Base-by-base conservation (phyloP, 2,329 filamentous ascomycete species). In the Pseudogymnoascus sp. region DNA sequence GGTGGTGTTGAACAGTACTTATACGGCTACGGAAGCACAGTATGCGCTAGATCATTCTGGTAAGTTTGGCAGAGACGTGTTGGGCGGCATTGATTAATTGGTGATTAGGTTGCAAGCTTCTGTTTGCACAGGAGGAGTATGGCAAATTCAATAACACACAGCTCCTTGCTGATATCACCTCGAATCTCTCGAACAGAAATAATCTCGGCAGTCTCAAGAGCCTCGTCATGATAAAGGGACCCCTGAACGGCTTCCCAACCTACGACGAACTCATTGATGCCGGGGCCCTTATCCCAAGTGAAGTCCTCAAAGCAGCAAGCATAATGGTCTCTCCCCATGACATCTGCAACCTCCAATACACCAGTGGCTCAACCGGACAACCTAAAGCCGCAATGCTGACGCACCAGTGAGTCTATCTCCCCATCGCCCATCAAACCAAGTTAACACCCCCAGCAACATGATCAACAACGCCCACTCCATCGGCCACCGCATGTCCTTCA, bases 1-100 rank as follows among this genome's bases (percentile, higher is more conserved):
- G 61, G 89, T 92, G 28, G 90, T 92, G 49, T 77, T 93, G 67
- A 93, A 93, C 77, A 93, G 91, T 75, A 93, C 89, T 0, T 93
- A 93, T 72, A 93, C 89, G 1, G 81, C 86, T 1, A 84, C 82
- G 1, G 89, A 93, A 75, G 85, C 88, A 59, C 81, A 86, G 72
- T 88, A 89, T 73, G 89, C 87, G 8, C 74, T 93, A 28, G 81
- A 82, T 62, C 90, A 91, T 70, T 86, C 88, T 14, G 85, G 86
- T 88, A 75, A 68, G 78, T 73, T 16, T 21, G 38, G 16, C 40
- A 28, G 43, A 49, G 43, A 28, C 12, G 2, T 28, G 40, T 2
- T 49, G 12, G 3, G 5, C 18, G 4, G 1, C 12, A 28, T 49
- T 25, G 43, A 23, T 25, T 49, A 49, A 49, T 8, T 66, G 5